Conservation (phyloP, 2,329 filamentous ascomycete species). For the Epichloe sp. region DNA sequence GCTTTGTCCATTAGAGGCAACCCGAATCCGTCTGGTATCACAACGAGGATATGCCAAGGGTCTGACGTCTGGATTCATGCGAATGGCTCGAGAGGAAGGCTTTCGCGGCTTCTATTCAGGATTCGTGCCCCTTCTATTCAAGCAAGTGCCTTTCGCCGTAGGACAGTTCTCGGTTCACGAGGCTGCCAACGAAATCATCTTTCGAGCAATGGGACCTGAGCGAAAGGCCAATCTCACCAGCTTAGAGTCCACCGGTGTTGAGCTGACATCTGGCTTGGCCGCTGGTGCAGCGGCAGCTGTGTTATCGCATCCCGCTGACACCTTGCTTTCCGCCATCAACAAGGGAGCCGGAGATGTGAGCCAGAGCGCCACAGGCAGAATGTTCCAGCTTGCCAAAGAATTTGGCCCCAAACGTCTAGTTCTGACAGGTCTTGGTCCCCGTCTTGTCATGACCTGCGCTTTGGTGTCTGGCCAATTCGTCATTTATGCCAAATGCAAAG, state of each 20-base stretch:
- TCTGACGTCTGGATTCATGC: constrained; percentile 56
- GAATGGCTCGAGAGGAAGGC: constrained; percentile 65
- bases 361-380: constrained; percentile 34
- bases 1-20: constrained; percentile 84
- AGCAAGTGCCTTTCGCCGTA: constrained; percentile 88
- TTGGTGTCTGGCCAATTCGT: constrained; percentile 41
- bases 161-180: constrained; percentile 92
- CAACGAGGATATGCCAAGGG: constrained; percentile 66
- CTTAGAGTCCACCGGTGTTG: constrained; percentile 65
- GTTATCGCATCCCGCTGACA: constrained; percentile 79
- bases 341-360: constrained; percentile 36
- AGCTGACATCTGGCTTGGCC: constrained; percentile 73
- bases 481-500: constrained; percentile 42
- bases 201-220: constrained; percentile 50
- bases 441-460: constrained; percentile 40
- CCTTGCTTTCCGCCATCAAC: constrained; percentile 41
- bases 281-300: constrained; percentile 82
- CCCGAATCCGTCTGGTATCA: constrained; percentile 63
- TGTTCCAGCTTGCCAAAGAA: constrained; percentile 38
- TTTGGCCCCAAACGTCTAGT: constrained; percentile 37
- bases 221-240: constrained; percentile 55
- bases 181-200: constrained; percentile 69
- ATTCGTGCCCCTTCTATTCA: constrained; percentile 75
- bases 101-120: constrained; percentile 79
- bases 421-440: constrained; percentile 34